Evolutionary conservation across 495 filamentous ascomycete genomes (phyloP).

Genomic region (Apiosordaria backusii): DNA sequence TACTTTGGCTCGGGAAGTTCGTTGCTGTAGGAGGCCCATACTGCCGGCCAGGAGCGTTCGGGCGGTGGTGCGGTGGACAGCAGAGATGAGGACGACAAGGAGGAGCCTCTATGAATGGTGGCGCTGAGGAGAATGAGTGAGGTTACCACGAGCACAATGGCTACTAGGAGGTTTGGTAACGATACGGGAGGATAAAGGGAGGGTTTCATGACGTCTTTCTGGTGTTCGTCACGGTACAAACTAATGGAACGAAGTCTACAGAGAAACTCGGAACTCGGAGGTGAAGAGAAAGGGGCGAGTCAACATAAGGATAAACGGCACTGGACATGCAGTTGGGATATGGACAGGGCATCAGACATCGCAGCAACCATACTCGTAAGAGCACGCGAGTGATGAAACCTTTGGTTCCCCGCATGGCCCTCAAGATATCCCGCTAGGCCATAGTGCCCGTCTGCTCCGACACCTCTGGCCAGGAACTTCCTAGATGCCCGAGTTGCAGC

Average conservation of each 20-base stretch:
- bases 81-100: background rate
- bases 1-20: constrained; percentile 36
- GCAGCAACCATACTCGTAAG: background rate
- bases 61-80: background rate
- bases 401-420: background rate
- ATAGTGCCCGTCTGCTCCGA: background rate
- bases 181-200: background rate
- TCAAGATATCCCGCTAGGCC: background rate
- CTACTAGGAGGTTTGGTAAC: background rate
- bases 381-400: background rate
- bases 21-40: constrained; percentile 1
- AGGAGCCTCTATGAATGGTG: background rate
- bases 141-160: background rate
- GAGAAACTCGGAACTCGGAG: background rate
- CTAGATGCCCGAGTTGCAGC: background rate
- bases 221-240: background rate
- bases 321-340: background rate
- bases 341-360: background rate
- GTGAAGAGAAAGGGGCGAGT: background rate
- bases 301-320: background rate
- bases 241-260: background rate
- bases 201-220: background rate
- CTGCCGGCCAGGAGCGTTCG: background rate
- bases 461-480: background rate
- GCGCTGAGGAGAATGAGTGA: background rate